A percentile compares a stretch with the other conserved stretches of the same genome.
phyloP scores from a whole-genome alignment of 2,329 filamentous ascomycete genomes.

The Aspergillus fijiensis region DNA sequence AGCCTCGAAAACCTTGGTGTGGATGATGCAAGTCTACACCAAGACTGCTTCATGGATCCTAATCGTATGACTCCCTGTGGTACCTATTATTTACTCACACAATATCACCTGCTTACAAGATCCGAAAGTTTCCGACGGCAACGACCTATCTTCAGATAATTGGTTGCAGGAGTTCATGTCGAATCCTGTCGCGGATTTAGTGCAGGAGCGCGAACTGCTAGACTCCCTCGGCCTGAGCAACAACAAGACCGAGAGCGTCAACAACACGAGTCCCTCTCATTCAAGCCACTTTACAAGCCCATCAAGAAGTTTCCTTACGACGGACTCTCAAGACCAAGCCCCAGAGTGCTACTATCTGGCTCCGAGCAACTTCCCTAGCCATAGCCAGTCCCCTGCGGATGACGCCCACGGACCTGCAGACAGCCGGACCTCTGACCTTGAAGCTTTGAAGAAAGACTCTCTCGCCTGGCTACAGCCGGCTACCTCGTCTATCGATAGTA shows the following conservation, averaged over 20 bases:
- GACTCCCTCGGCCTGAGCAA: slow-evolving; percentile 12
- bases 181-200: slow-evolving; percentile 14
- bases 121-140: slow-evolving; percentile 15
- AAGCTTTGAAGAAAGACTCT: slow-evolving; percentile 8
- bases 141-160: slow-evolving; percentile 26
- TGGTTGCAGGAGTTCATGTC: slow-evolving; percentile 34
- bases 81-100: background rate
- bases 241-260: slow-evolving; percentile 4
- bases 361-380: background rate
- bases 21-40: slow-evolving; percentile 11
- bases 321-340: background rate
- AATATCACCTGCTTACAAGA: background rate
- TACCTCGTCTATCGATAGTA: background rate
- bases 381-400: background rate
- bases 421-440: background rate
- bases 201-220: slow-evolving; percentile 13
- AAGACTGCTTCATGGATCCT: background rate
- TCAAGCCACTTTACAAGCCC: slow-evolving; percentile 5
- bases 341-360: background rate
- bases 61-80: background rate
- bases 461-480: slow-evolving; percentile 13
- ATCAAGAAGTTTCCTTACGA: background rate
- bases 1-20: slow-evolving; percentile 11
- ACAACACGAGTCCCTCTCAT: background rate
- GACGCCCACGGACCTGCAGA: background rate